Conservation (phyloP, 1,284 basidiomycete species). For the Kwoniella shivajii region DNA sequence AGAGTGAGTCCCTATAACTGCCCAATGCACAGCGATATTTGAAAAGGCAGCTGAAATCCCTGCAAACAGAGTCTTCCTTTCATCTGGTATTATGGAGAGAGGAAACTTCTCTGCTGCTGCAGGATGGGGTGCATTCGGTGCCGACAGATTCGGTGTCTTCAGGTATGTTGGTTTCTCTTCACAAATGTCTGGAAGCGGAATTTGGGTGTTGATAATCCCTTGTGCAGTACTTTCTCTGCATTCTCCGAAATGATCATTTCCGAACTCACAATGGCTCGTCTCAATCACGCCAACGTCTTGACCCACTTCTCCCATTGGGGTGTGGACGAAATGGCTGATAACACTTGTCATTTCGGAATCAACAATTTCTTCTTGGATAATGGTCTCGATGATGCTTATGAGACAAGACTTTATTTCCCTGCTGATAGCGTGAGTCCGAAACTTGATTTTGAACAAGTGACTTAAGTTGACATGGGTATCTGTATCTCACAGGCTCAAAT, state of each 20-base stretch:
- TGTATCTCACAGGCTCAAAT: slow-evolving; percentile 61
- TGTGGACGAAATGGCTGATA: slow-evolving; percentile 73
- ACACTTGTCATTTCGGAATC: slow-evolving; percentile 68
- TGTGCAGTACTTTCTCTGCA: slow-evolving; percentile 83
- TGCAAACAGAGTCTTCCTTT: slow-evolving; percentile 63
- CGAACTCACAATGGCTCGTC: slow-evolving; percentile 83
- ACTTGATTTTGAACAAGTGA: neutral
- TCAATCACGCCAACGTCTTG: slow-evolving; percentile 81
- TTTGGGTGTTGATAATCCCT: too few species aligned
- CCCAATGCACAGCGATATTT: too few species aligned
- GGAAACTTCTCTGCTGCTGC: slow-evolving; percentile 81
- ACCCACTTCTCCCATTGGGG: slow-evolving; percentile 86
- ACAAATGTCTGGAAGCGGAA: too few species aligned
- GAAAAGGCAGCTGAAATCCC: neutral
- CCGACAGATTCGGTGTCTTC: slow-evolving; percentile 28
- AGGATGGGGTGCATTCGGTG: slow-evolving; percentile 66
- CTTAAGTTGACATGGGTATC: neutral
- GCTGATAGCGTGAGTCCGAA: slow-evolving; percentile 61
- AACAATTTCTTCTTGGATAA: slow-evolving; percentile 84
- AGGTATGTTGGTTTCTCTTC: slow-evolving; percentile 3
- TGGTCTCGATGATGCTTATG: slow-evolving; percentile 70
- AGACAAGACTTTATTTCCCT: slow-evolving; percentile 78
- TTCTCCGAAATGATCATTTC: slow-evolving; percentile 86
- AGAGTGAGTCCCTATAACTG: slow-evolving; percentile 52
- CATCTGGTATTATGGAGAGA: slow-evolving; percentile 80